Evolutionary conservation across 208 protist species (phyloP), one percentile per base, ranked within the genome.

Genomic region (Leishmania tarentolae): DNA sequence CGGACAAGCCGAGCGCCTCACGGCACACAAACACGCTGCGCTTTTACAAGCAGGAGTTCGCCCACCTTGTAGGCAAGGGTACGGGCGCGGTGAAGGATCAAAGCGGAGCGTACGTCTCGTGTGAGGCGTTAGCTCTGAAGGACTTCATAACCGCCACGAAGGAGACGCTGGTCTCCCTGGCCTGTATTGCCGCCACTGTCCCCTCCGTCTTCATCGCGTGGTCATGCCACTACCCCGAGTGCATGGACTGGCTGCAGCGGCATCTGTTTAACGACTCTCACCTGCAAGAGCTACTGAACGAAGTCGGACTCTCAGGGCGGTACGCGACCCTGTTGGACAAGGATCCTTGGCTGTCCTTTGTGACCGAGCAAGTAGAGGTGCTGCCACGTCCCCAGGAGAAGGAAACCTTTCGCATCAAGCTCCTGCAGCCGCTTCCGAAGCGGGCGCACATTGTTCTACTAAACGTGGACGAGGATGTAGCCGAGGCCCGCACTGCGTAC

Each of bases 391-490:
- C 68, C 52, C 53, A 40, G 21, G 50, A 80, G 66, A 80, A 83
- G 15, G 78, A 83, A 47, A 75, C 24, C 2, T 85, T 85, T 42
- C 85, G 65, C 57, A 76, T 91, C 7, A 57, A 79, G 47, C 66
- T 91, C 19, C 56, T 91, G 24, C 85, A 83, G 2, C 75, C 76
- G 50, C 75, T 82, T 17, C 70, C 70, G 24, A 98, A 95, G 81
- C 88, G 93, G n/a, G 89, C 85, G 19, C 90, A 95, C 59, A 94
- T 98, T 83, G 90, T 98, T 53, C 83, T 98, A 59, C 83, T 98
- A 79, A 96, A 92, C 89, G 81, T 96, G 52, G 94, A 98, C 79
- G 46, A 81, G 53, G 91, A 96, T 73, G 75, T 83, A 7, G 56
- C 0, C 53, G 80, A 78, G 61, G 92, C 92, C 15, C 59, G 70